Conservation (phyloP, 2,329 filamentous ascomycete species). For the Canariomyces notabilis region DNA sequence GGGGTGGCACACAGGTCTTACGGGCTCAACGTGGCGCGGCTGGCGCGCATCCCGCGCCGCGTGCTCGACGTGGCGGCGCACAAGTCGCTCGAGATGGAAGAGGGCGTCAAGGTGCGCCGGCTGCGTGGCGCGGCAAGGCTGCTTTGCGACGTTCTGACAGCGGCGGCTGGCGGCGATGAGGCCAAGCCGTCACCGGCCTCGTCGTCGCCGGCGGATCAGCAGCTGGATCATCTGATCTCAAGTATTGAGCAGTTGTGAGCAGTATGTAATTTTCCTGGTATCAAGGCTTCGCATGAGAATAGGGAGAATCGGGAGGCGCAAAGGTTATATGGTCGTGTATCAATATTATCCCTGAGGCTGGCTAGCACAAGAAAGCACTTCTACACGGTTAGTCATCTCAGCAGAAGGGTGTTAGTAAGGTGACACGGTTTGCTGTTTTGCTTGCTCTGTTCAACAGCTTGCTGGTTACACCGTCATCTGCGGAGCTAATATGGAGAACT, state of each 20-base stretch:
- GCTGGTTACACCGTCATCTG: too few species aligned
- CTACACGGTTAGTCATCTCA: too few species aligned
- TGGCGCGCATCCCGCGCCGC: constrained; percentile 73
- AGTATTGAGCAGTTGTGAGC: constrained; percentile 55
- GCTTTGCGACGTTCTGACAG: constrained; percentile 41
- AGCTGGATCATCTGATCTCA: constrained; percentile 49
- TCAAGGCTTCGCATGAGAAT: too few species aligned
- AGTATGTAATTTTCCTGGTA: too few species aligned
- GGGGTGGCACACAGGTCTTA: constrained; percentile 93
- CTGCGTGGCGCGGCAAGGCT: constrained; percentile 46
- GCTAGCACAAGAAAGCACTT: too few species aligned
- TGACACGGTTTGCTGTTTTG: neutral
- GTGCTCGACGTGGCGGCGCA: constrained; percentile 74
- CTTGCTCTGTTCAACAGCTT: neutral
- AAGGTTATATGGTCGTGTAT: too few species aligned
- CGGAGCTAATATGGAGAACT: too few species aligned
- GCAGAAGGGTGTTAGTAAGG: too few species aligned
- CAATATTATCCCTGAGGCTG: too few species aligned
- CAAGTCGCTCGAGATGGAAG: constrained; percentile 78
- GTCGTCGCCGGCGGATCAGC: constrained; percentile 33
- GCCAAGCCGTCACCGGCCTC: too few species aligned
- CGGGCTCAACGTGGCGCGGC: constrained; percentile 83
- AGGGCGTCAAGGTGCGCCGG: constrained; percentile 59
- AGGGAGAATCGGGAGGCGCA: too few species aligned
- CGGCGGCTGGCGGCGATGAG: constrained; percentile 39